Conservation (phyloP, 768 basidiomycete species). For the Tremella mesenterica region DNA sequence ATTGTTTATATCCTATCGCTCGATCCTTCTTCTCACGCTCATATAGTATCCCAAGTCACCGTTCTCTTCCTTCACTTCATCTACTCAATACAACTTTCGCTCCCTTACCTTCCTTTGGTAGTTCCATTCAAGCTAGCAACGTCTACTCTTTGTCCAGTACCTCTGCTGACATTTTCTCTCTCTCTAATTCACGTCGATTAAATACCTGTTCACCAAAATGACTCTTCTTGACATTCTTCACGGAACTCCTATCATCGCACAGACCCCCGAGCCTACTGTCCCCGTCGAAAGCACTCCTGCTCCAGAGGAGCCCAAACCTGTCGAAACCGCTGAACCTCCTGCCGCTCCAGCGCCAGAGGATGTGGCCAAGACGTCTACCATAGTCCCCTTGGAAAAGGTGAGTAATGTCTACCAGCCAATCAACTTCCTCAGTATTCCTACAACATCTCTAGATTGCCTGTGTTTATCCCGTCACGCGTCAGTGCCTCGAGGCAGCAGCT, state of each 20-base stretch:
- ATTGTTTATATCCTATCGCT: no score
- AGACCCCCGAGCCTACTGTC: not conserved
- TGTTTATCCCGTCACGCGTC: no score
- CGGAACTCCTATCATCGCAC: not conserved
- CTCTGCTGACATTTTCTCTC: not conserved
- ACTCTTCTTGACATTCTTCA: not conserved
- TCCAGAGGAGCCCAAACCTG: not conserved
- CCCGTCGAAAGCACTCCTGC: not conserved
- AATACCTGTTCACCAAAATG: not conserved
- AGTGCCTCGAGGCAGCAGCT: no score
- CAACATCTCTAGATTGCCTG: no score
- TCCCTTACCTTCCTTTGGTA: no score
- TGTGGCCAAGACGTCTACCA: not conserved
- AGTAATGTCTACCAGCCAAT: not conserved
- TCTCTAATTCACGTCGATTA: not conserved
- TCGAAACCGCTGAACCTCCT: not conserved
- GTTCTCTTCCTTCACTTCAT: no score
- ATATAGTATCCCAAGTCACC: no score
- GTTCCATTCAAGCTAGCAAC: no score
- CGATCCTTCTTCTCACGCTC: no score
- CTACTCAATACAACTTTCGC: no score
- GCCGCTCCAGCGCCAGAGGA: not conserved
- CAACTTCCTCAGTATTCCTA: no score
- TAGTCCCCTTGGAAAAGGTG: not conserved
- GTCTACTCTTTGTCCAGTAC: no score